Evolutionary conservation across 257 asterid genomes (phyloP).

Genomic region (Capsicum baccatum): DNA sequence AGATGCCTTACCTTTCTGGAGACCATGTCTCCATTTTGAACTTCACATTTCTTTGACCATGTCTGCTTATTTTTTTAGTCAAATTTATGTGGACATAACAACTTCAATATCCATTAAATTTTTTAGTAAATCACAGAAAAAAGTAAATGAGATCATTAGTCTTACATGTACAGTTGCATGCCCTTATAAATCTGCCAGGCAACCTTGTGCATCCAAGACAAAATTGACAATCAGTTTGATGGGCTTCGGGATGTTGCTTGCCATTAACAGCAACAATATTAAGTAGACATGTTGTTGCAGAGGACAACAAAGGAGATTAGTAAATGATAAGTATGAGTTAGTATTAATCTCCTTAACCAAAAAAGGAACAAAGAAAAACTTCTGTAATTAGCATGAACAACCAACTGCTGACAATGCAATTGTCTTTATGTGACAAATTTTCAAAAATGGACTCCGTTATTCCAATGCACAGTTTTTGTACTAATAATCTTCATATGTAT

Average conservation of each 20-base stretch:
- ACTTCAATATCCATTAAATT: not conserved
- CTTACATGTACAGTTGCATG: not conserved
- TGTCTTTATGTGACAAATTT: no score
- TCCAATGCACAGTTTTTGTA: no score
- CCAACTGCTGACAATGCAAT: no score
- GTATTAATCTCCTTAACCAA: no score
- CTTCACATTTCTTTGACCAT: not conserved
- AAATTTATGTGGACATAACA: not conserved
- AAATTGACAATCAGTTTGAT: not conserved
- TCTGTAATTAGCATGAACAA: no score
- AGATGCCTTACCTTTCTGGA: not conserved
- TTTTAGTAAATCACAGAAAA: not conserved
- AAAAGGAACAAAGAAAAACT: no score
- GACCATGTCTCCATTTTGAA: not conserved
- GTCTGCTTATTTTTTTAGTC: not conserved
- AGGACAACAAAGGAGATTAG: no score
- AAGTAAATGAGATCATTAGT: slow-evolving; percentile 4
- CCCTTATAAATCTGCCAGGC: slow-evolving; percentile 1
- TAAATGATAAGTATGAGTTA: no score
- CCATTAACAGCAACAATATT: no score
- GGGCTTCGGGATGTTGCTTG: not conserved
- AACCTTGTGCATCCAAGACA: not conserved
- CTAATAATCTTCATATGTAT: no score
- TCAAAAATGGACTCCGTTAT: no score
- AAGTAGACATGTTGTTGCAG: no score